These are phyloP conservation scores for Alternaria sp. DNA, from an alignment of 2,329 filamentous ascomycete species.

Conservation along the genomic window DNA sequence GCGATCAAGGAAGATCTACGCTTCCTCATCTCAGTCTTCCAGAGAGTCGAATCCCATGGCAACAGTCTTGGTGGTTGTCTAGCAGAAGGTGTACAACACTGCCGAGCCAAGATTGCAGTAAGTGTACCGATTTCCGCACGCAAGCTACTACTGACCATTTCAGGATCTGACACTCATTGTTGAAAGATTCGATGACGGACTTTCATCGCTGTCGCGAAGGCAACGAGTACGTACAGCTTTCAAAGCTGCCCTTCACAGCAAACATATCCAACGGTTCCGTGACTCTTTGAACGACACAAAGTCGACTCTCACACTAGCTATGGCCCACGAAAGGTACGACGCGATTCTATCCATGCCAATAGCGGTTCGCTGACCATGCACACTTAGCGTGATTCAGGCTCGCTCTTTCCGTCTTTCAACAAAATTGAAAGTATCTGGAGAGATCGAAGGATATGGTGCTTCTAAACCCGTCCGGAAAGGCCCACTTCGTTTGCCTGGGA, in stretches of 20 bases:
- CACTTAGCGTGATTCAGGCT: not conserved
- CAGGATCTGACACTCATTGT: not conserved
- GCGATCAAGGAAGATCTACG: constrained; percentile 18
- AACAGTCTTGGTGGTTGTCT: constrained; percentile 8
- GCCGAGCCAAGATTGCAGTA: constrained; percentile 11
- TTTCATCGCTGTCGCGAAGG: not conserved
- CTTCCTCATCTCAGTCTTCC: constrained; percentile 18
- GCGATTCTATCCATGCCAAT: not conserved
- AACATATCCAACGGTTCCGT: not conserved
- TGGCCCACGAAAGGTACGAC: not conserved
- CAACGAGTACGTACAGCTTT: not conserved
- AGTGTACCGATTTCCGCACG: not conserved
- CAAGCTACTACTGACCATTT: not conserved
- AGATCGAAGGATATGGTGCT: not conserved
- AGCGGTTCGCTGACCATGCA: not conserved
- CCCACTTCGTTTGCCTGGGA: not conserved
- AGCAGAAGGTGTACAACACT: constrained; percentile 16
- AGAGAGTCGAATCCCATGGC: constrained; percentile 3
- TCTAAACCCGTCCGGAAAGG: fast-evolving
- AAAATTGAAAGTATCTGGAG: not conserved
- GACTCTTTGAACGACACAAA: not conserved
- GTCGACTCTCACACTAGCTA: not conserved
- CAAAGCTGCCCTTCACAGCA: not conserved
- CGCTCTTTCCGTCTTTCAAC: not conserved
- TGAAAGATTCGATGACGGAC: not conserved